phyloP scores from a whole-genome alignment of 1,284 basidiomycete species.

The Pyrrhoderma noxium region DNA sequence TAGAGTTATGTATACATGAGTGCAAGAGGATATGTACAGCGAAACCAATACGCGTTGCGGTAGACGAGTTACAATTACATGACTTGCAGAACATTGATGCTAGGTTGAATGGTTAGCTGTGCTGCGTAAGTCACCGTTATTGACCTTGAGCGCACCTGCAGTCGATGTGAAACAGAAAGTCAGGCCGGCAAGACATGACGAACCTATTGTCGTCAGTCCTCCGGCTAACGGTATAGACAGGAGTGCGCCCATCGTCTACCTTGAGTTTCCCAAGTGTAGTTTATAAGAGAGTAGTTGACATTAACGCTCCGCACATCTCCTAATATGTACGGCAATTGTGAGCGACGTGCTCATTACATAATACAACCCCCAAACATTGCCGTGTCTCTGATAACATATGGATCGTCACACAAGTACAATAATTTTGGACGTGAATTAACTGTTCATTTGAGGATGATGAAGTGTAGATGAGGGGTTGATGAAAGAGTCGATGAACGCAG shows the following conservation, averaged over 20 bases:
- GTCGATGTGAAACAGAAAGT: constrained; percentile 81
- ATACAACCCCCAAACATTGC: no score
- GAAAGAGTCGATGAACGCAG: no score
- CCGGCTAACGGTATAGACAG: constrained; percentile 86
- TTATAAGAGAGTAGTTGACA: not conserved
- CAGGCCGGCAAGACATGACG: constrained; percentile 75
- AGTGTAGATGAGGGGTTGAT: no score
- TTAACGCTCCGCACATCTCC: no score
- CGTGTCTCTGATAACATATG: no score
- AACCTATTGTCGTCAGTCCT: constrained; percentile 64
- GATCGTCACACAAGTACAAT: no score
- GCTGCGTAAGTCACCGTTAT: constrained; percentile 23
- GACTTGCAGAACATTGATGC: constrained; percentile 98
- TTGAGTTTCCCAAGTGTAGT: not conserved
- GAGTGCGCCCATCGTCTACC: constrained; percentile 61
- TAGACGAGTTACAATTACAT: constrained; percentile 98
- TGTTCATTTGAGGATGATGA: no score
- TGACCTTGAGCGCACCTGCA: constrained; percentile 48
- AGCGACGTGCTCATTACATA: no score
- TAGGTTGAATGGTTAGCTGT: constrained; percentile 26
- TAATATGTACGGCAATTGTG: no score
- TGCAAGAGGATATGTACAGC: constrained; percentile 49
- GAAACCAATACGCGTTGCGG: constrained; percentile 95
- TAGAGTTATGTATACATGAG: not conserved
- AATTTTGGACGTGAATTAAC: no score